Base-by-base conservation (phyloP, 2,329 filamentous ascomycete genomes). In the Colletotrichum trifolii region DNA sequence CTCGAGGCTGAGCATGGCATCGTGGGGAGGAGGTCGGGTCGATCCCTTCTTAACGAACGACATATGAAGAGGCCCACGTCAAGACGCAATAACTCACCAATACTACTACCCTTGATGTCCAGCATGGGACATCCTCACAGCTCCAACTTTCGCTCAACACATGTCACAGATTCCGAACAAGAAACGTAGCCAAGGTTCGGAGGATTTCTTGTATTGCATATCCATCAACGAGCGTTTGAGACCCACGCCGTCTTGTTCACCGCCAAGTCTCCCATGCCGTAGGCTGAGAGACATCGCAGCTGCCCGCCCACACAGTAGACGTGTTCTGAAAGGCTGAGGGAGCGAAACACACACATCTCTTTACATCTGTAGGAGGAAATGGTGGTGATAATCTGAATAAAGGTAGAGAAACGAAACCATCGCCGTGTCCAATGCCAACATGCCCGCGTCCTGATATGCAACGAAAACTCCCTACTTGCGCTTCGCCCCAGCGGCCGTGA, bases 401-500 rank as follows among this genome's bases (percentile, higher is more conserved):
- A 47, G 12, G 11, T 40, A 52, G 34, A 50, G 48, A 17, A 46
- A 47, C 15, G 36, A 12, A 25, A 25, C 25, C 25, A 25, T 25
- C 25, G 25, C 25, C 17, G 17, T 25, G 25, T 25, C 25, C 25
- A 5, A 25, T 25, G 25, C 25, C 7, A 12, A 12, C 7, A 43
- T 43, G 9, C 25, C 43, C 43, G 33, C 38, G n/a, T 38, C 39
- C 15, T 33, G 33, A 45, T 35, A 45, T 45, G 52, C 52, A 54
- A 54, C 33, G 33, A 42, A 9, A 34, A 56, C 35, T 45, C 43
- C 25, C 53, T 56, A 58, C 65, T 68, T 63, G 49, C 63, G 65
- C 58, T 54, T 68, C 35, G 57, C 67, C 9, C 67, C 67, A 1
- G 67, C 67, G 6, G 61, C 61, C 1, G 59, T 56, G 15, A 69